These are phyloP conservation scores for Centaurea solstitialis DNA, from an alignment of 129 eudicot species.

Conservation along the genomic window DNA sequence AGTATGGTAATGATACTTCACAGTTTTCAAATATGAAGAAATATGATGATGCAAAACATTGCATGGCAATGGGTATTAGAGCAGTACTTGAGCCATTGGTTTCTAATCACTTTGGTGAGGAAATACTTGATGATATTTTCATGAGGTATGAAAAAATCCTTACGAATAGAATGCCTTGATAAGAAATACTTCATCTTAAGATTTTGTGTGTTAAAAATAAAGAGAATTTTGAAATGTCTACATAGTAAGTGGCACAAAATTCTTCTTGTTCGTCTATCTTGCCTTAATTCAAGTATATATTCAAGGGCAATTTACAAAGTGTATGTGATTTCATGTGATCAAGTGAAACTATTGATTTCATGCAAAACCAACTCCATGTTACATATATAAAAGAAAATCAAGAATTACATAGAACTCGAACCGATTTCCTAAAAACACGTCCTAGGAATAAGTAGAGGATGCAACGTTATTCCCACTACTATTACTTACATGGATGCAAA, in stretches of 20 bases:
- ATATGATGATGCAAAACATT: slow-evolving; percentile 20
- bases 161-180: slow-evolving; percentile 23
- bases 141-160: slow-evolving; percentile 29
- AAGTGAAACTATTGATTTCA: background rate
- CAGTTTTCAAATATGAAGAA: background rate
- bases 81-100: slow-evolving; percentile 47
- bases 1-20: background rate
- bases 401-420: background rate
- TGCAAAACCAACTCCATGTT: background rate
- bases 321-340: background rate
- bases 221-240: background rate
- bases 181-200: too few relatives aligned
- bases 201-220: too few relatives aligned
- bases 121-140: slow-evolving; percentile 46
- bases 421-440: background rate
- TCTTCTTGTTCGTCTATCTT: background rate
- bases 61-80: slow-evolving; percentile 43
- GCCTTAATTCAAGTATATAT: background rate
- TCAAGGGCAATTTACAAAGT: too few relatives aligned
- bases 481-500: background rate
- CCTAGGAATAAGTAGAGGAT: background rate
- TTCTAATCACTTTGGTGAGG: slow-evolving; percentile 51
- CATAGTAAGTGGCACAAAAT: background rate
- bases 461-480: too few relatives aligned
- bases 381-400: too few relatives aligned